Conservation (phyloP, 2,329 filamentous ascomycete genomes). For the Botrytis porri region DNA sequence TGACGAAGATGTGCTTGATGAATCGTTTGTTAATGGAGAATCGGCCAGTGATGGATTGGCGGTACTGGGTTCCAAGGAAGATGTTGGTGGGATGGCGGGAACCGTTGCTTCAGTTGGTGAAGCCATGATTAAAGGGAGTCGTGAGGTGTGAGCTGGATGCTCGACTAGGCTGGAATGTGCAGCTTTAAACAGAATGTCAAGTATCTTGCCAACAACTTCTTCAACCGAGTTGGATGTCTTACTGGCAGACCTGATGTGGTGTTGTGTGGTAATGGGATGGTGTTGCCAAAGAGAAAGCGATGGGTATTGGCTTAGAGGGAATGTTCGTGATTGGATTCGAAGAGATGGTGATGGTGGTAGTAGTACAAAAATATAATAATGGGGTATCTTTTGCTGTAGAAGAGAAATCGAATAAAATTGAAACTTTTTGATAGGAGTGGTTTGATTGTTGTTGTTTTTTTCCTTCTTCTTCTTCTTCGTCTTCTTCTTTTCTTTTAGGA, state of each 20-base stretch:
- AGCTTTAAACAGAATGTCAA: not conserved
- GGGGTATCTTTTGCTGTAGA: conserved; percentile 11
- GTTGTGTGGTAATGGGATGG: not conserved
- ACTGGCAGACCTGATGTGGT: not conserved
- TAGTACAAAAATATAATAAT: conserved; percentile 14
- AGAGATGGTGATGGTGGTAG: conserved; percentile 1
- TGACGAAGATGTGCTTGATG: conserved; percentile 18
- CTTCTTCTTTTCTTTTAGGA: not conserved
- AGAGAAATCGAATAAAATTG: conserved; percentile 10
- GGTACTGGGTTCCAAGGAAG: conserved; percentile 8
- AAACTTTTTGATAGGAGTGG: conserved; percentile 1
- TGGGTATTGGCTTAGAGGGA: not conserved
- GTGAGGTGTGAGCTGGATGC: conserved; percentile 14
- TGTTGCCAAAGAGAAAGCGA: not conserved
- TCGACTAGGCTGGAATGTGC: conserved; percentile 6
- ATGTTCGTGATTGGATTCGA: conserved; percentile 7
- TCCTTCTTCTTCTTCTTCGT: not conserved
- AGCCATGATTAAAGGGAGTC: conserved; percentile 1
- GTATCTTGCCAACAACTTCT: not conserved
- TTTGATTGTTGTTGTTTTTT: not conserved
- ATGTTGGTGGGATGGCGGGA: conserved; percentile 4
- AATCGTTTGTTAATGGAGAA: conserved; percentile 5
- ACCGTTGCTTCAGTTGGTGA: conserved; percentile 16
- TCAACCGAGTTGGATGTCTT: not conserved
- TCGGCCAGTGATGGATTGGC: conserved; percentile 15